Base-by-base conservation (phyloP, 805 yeast species). In the Millerago galiae region DNA sequence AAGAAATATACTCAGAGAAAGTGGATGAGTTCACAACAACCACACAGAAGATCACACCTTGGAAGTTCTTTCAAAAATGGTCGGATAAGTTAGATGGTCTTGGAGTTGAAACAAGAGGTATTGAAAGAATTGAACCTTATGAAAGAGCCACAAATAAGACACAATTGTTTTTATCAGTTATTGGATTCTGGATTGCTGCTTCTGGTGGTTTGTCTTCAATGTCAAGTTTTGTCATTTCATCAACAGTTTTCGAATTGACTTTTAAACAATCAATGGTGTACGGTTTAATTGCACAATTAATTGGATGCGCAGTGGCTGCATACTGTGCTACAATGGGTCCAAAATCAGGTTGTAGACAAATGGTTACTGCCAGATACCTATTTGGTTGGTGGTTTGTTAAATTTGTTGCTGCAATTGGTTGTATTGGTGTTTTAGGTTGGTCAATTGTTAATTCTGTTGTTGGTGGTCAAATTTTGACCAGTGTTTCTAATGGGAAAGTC, bases 301-400 rank as follows among this genome's bases (percentile, higher is more conserved):
- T 83, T 2, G 96, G 96, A 0, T 81, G 93, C 55, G 59, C 73
- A 7, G 66, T 86, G 24, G 95, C 95, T 2, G 93, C 87, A 0
- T 86, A 85, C 56, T 85, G 93, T 58, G 73, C 95, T 5, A 72
- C 79, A 5, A 79, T 88, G 88, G 96, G 96, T 3, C 95, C 96
- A 1, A 71, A 88, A 44, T 84, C 95, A 0, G 96, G 96, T 0
- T 76, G 93, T 48, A 70, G 96, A 54, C 95, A 88, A 56, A 83
- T 88, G 89, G 90, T 87, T 9, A 73, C 85, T 17, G 82, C 89
- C 2, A 70, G 95, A 48, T 86, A 72, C 52, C 65, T 86, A 37
- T 88, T 87, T 59, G 96, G 96, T 1, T 82, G 90, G 79, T 83
- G 83, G 81, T 77, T 81, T 50, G 89, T 88, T 32, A 82, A 83